These are phyloP conservation scores for Cyclotella choctawhatcheeana DNA, from an alignment of 108 stramenopile species.

Conservation along the genomic window DNA sequence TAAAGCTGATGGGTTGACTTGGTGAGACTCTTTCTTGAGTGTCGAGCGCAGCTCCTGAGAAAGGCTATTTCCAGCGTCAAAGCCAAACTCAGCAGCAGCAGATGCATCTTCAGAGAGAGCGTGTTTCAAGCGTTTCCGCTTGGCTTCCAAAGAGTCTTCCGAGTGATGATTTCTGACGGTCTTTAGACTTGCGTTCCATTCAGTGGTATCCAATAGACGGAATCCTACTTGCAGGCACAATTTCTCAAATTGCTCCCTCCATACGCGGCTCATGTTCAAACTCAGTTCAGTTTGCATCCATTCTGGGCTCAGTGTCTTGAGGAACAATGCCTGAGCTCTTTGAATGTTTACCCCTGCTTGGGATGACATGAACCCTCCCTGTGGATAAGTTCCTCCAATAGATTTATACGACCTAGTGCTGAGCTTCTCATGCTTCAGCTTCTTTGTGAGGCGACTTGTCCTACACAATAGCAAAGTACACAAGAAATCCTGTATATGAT, in stretches of 20 bases:
- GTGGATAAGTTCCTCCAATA: background rate
- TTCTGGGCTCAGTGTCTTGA: slow-evolving; percentile 66
- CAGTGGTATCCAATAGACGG: slow-evolving; percentile 56
- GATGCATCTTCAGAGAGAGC: slow-evolving; percentile 44
- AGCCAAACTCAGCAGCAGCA: background rate
- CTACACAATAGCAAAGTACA: slow-evolving; percentile 76
- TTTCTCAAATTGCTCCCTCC: slow-evolving; percentile 80
- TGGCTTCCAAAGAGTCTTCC: slow-evolving; percentile 55
- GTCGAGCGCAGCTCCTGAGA: background rate
- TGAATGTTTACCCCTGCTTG: slow-evolving; percentile 42
- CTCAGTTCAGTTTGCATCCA: slow-evolving; percentile 61
- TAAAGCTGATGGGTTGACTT: too few species aligned
- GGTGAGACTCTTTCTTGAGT: too few species aligned
- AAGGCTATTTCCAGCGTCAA: background rate
- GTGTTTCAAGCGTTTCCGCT: slow-evolving; percentile 67
- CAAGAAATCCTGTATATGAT: too few species aligned
- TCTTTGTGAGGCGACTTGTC: slow-evolving; percentile 81
- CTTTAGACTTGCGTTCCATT: slow-evolving; percentile 73
- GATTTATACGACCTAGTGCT: slow-evolving; percentile 66
- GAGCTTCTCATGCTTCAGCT: slow-evolving; percentile 84
- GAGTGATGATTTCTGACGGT: slow-evolving; percentile 69
- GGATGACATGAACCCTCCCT: background rate
- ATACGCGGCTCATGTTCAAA: slow-evolving; percentile 71
- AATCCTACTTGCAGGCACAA: slow-evolving; percentile 77
- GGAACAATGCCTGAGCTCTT: slow-evolving; percentile 64